Conservation (phyloP, 257 asterid species). For the Nicotiana otophora region DNA sequence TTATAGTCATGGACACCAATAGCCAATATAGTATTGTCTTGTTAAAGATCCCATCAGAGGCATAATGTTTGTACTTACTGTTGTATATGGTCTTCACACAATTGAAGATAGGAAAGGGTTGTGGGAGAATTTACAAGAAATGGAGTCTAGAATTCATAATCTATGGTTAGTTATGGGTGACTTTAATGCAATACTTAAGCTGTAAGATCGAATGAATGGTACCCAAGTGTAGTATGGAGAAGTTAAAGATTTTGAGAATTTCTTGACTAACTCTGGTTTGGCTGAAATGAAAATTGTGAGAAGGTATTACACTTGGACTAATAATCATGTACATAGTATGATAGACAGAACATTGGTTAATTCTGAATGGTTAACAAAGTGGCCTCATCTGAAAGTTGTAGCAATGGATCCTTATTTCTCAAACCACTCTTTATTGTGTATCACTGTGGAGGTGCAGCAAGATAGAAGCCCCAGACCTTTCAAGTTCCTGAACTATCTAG, state of each 20-base stretch:
- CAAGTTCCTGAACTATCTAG: background rate
- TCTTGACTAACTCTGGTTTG: too few relatives aligned
- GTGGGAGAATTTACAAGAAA: background rate
- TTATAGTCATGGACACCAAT: too few relatives aligned
- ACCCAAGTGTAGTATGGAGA: background rate
- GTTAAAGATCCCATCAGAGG: too few relatives aligned
- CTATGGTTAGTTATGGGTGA: background rate
- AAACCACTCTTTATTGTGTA: background rate
- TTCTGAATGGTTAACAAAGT: background rate
- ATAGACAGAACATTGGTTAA: background rate
- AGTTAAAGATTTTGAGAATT: background rate
- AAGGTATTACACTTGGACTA: background rate
- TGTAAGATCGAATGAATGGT: background rate
- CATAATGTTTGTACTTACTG: background rate
- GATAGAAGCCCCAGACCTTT: background rate
- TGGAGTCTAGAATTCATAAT: background rate
- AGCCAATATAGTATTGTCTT: too few relatives aligned
- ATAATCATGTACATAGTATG: background rate
- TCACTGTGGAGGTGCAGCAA: background rate
- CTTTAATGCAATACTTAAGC: background rate
- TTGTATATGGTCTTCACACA: background rate
- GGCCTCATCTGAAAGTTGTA: background rate
- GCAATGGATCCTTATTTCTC: background rate
- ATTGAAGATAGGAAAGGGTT: background rate
- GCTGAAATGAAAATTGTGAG: background rate